A percentile compares a stretch with the other conserved stretches of the same genome.
phyloP scores from a whole-genome alignment of 176 grass and related monocot genomes.

The Oryza rufipogon region DNA sequence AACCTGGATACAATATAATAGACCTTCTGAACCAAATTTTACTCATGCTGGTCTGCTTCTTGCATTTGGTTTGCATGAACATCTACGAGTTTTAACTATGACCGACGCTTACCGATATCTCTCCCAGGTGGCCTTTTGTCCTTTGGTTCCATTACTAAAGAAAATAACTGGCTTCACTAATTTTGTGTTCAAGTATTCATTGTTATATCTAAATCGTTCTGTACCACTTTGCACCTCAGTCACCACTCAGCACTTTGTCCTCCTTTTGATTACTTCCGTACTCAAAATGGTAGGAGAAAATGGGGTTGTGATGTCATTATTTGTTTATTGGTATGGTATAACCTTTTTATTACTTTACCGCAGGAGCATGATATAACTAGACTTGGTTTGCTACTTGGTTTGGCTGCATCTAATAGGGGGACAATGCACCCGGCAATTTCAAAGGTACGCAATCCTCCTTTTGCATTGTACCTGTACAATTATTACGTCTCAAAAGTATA shows the following conservation, averaged over 20 bases:
- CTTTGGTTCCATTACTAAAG: constrained; percentile 6
- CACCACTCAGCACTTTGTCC: neutral
- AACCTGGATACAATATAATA: constrained; percentile 98
- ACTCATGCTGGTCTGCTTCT: constrained; percentile 93
- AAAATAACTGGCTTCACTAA: constrained; percentile 1
- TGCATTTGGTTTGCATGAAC: constrained; percentile 93
- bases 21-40: constrained; percentile 87
- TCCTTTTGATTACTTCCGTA: constrained; percentile 18
- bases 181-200: constrained; percentile 7
- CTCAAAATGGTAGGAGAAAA: neutral
- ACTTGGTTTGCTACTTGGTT: constrained; percentile 84
- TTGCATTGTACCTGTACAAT: constrained; percentile 18
- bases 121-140: constrained; percentile 64
- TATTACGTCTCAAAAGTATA: constrained; percentile 2
- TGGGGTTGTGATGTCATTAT: constrained; percentile 4
- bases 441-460: constrained; percentile 51
- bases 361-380: constrained; percentile 97
- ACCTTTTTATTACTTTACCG: constrained; percentile 30
- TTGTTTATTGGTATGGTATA: constrained; percentile 34
- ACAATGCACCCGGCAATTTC: constrained; percentile 93
- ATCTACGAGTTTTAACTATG: constrained; percentile 72
- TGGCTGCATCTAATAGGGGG: constrained; percentile 90
- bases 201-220: neutral
- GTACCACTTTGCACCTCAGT: no score
- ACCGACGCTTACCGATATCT: constrained; percentile 92